Percentiles rank a stretch among this genome's conserved stretches.
phyloP scores from a whole-genome alignment of 441 rosid species.

The Pelargonium cotyledonis region DNA sequence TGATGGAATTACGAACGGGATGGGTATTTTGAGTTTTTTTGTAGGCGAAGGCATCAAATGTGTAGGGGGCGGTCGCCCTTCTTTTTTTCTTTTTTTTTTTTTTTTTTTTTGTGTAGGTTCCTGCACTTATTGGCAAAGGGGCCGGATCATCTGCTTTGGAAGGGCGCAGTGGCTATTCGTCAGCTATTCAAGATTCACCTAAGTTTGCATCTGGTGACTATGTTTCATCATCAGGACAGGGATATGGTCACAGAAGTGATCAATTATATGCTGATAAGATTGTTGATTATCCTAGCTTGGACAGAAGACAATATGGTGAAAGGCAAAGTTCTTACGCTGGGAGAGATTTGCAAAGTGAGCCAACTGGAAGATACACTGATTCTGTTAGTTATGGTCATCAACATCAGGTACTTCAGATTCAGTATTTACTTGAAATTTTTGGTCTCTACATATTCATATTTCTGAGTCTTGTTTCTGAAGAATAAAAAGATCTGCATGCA shows the following conservation, averaged over 20 bases:
- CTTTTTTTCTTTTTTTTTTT: no score
- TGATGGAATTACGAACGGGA: no score
- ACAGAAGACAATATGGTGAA: conserved; percentile 75
- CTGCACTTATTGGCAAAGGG: conserved; percentile 47
- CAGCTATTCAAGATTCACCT: conserved; percentile 69
- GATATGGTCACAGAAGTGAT: conserved; percentile 68
- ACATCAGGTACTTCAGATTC: conserved; percentile 53
- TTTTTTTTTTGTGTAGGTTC: conserved; percentile 26
- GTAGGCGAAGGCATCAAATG: no score
- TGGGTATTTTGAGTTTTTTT: no score
- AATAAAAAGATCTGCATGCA: conserved; percentile 11
- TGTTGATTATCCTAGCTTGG: conserved; percentile 60
- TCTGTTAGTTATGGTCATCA: conserved; percentile 61
- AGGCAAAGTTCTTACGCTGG: conserved; percentile 56
- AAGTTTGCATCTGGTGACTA: conserved; percentile 68
- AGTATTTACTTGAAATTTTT: conserved; percentile 7
- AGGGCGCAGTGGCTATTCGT: conserved; percentile 57
- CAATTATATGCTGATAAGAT: conserved; percentile 69
- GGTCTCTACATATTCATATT: neutral
- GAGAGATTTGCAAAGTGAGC: conserved; percentile 73
- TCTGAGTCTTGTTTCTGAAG: neutral
- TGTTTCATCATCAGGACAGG: conserved; percentile 58
- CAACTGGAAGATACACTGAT: conserved; percentile 61
- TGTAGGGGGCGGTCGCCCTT: no score
- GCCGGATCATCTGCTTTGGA: conserved; percentile 58